These are phyloP conservation scores for Mycosphaerelloides madeirae DNA, from an alignment of 2,329 filamentous ascomycete species.

Conservation along the genomic window DNA sequence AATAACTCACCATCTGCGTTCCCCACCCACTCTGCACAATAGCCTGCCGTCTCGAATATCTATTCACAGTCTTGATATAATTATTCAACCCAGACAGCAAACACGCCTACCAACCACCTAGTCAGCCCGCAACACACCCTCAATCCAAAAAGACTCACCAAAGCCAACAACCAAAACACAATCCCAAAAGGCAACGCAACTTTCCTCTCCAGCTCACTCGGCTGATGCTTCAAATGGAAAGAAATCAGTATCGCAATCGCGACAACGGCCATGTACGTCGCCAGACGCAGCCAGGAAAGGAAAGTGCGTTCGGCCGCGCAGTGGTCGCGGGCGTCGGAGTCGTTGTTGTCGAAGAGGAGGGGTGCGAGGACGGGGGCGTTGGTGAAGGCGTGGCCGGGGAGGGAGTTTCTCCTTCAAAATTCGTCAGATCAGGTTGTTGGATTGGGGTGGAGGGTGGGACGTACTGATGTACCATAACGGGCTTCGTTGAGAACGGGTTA, in stretches of 20 bases:
- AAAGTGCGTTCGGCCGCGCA: constrained; percentile 80
- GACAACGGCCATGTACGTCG: constrained; percentile 86
- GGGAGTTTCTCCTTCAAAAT: constrained; percentile 37
- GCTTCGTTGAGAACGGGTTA: constrained; percentile 45
- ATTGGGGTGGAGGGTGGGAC: constrained; percentile 9
- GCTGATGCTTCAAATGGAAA: constrained; percentile 78
- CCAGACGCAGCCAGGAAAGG: constrained; percentile 83
- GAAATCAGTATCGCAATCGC: constrained; percentile 85
- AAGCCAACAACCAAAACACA: constrained; percentile 78
- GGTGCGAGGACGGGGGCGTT: constrained; percentile 61
- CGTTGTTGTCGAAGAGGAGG: constrained; percentile 68
- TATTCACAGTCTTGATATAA: constrained; percentile 77
- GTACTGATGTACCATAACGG: constrained; percentile 49
- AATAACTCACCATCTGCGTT: constrained; percentile 66
- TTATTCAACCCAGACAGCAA: constrained; percentile 74
- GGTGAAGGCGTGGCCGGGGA: constrained; percentile 49
- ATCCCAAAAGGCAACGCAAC: constrained; percentile 80
- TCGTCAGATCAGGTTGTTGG: background rate
- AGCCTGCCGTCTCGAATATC: constrained; percentile 72
- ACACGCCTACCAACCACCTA: constrained; percentile 46
- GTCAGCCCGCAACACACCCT: no score
- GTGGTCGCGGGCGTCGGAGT: constrained; percentile 71
- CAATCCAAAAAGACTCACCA: constrained; percentile 33
- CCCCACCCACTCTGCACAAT: constrained; percentile 92
- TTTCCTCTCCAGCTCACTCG: constrained; percentile 64